Conservation (phyloP, 257 asterid species). For the Verbascum thapsus region DNA sequence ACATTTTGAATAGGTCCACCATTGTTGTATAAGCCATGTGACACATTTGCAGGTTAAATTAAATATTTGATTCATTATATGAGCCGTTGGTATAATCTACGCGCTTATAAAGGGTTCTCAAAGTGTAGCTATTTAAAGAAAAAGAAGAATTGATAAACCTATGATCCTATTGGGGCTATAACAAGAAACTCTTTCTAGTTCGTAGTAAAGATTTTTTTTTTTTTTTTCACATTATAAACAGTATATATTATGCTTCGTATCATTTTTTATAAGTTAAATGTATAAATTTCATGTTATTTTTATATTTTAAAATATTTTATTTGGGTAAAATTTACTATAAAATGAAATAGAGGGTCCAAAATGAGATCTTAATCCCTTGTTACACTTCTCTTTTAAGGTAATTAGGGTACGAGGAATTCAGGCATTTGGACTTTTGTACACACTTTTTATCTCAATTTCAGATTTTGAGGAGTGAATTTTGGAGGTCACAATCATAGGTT, state of each 20-base stretch:
- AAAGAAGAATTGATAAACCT: constrained; percentile 2
- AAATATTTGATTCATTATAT: neutral
- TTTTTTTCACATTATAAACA: no score
- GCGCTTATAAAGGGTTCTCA: constrained; percentile 7
- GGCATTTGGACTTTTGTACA: neutral
- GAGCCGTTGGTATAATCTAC: constrained; percentile 31
- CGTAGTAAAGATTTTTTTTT: neutral
- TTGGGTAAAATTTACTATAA: no score
- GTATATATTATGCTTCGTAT: no score
- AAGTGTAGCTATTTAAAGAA: neutral
- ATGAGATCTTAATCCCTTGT: neutral
- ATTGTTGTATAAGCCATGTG: constrained; percentile 12
- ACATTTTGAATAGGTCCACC: neutral
- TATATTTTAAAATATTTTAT: neutral
- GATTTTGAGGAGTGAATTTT: neutral
- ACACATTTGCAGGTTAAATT: neutral
- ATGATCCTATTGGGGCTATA: constrained; percentile 3
- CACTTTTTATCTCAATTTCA: constrained; percentile 6
- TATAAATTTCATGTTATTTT: neutral
- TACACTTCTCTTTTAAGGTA: constrained; percentile 14
- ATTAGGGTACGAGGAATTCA: neutral
- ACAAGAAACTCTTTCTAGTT: constrained; percentile 10
- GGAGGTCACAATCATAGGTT: constrained; percentile 5
- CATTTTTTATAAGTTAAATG: neutral
- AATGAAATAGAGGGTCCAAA: no score